Evolutionary conservation across 768 basidiomycete genomes (phyloP).

Genomic region (Pleurotus ostreatus): DNA sequence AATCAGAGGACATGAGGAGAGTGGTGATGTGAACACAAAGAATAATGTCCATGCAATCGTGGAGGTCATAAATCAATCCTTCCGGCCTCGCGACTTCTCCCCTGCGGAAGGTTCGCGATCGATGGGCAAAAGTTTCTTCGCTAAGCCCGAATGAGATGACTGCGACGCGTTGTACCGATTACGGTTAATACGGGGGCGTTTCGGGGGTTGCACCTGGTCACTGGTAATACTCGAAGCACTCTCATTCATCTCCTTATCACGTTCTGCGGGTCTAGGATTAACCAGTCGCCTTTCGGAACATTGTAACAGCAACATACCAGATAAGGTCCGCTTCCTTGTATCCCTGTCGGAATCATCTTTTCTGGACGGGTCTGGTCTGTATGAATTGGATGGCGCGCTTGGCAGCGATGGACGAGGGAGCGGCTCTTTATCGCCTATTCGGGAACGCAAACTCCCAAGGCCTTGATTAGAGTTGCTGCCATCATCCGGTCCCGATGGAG

Average conservation of each 20-base stretch:
- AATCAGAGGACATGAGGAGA: not conserved
- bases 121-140: constrained; percentile 57
- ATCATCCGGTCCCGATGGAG: constrained; percentile 6
- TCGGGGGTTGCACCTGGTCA: constrained; percentile 42
- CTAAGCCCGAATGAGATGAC: constrained; percentile 36
- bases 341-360: constrained; percentile 63
- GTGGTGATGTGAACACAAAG: constrained; percentile 1
- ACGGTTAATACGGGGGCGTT: constrained; percentile 58
- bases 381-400: constrained; percentile 37
- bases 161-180: constrained; percentile 39
- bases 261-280: constrained; percentile 36
- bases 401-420: constrained; percentile 23
- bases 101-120: constrained; percentile 46
- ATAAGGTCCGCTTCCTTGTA: constrained; percentile 60
- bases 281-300: not conserved
- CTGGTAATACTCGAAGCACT: constrained; percentile 24
- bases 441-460: constrained; percentile 37
- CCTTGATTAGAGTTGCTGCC: constrained; percentile 9
- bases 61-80: constrained; percentile 34
- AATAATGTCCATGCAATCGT: not conserved
- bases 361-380: constrained; percentile 38
- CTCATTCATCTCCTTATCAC: constrained; percentile 53
- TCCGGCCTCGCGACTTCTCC: constrained; percentile 55
- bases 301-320: constrained; percentile 43
- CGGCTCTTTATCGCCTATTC: constrained; percentile 60